phyloP scores from a whole-genome alignment of 305 asterid genomes.

The Andrographis paniculata region DNA sequence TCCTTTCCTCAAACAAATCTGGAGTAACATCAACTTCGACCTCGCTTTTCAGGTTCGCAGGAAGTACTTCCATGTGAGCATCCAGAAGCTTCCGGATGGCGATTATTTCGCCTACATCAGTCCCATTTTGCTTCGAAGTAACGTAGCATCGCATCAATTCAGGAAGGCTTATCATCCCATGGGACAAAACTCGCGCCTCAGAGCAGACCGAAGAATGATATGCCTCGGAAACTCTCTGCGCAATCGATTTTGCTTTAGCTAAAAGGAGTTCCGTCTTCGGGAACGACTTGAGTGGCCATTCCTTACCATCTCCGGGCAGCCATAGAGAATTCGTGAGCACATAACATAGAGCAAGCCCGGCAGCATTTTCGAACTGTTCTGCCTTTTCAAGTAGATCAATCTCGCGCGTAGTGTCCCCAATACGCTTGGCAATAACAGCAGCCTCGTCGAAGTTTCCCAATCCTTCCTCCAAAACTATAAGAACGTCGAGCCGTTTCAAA shows the following conservation, averaged over 20 bases:
- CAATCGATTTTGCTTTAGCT: conserved; percentile 25
- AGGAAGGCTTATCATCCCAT: conserved; percentile 25
- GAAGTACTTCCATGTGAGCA: conserved; percentile 26
- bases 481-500: conserved; percentile 33
- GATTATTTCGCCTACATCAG: conserved; percentile 29
- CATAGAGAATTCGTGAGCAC: conserved; percentile 40
- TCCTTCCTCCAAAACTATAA: conserved; percentile 44
- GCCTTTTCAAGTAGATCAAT: conserved; percentile 44
- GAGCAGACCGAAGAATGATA: conserved; percentile 29
- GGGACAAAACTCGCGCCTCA: conserved; percentile 30
- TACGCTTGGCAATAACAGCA: conserved; percentile 35
- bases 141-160: conserved; percentile 25
- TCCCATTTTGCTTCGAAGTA: conserved; percentile 20
- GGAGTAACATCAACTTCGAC: conserved; percentile 16
- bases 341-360: conserved; percentile 26
- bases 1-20: conserved; percentile 18
- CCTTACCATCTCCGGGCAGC: conserved; percentile 32
- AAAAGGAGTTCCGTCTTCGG: conserved; percentile 27
- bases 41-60: conserved; percentile 32
- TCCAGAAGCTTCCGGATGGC: conserved; percentile 38
- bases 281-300: conserved; percentile 33
- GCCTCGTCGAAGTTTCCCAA: conserved; percentile 51
- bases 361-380: conserved; percentile 23
- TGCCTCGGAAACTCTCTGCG: conserved; percentile 24
- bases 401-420: conserved; percentile 39